Evolutionary conservation across 2,329 filamentous ascomycete species (phyloP), one percentile per base, ranked within the genome.

Genomic region (Aspergillus sp.): DNA sequence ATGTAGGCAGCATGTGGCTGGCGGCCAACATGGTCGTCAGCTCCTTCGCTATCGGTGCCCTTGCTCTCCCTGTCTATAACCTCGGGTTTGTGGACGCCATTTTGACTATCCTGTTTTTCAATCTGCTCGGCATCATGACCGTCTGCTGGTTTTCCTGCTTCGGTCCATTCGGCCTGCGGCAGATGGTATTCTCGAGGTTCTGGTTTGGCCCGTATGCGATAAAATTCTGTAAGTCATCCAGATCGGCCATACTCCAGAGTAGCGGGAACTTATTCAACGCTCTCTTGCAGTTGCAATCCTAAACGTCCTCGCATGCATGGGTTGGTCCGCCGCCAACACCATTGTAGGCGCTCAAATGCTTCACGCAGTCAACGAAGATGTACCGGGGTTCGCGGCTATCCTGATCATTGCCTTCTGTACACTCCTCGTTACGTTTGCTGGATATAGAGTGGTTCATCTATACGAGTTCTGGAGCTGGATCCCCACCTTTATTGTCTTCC

Each of bases 291-390:
- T 90, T 68, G 88, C 88, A 52, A 74, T 88, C 65, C 86, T 92
- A 70, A 90, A 90, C 73, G 77, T 89, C 40, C 76, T 90, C 15
- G 86, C 87, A 31, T 90, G 86, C 68, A 72, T 91, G 5, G 90
- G 90, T 50, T 93, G 90, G 87, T 87, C 87, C 4, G 82, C 87
- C 0, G 87, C 92, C 63, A 93, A 95, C 68, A 84, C 85, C 55
- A 92, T 95, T 61, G 89, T 93, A 15, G 90, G 90, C 17, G 89
- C 89, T 0, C 88, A 93, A 71, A 82, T 93, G 6, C 81, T 95
- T 64, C 82, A 90, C 56, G 87, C 90, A 0, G 87, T 93, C 46
- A 92, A 91, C 69, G 69, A 73, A 46, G 73, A 83, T 50, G 85
- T 93, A 63, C 88, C 89, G 6, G 88, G 89, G 46, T 88, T 81